phyloP scores from a whole-genome alignment of 495 filamentous ascomycete species.

The Aspergillus carlsbadensis region DNA sequence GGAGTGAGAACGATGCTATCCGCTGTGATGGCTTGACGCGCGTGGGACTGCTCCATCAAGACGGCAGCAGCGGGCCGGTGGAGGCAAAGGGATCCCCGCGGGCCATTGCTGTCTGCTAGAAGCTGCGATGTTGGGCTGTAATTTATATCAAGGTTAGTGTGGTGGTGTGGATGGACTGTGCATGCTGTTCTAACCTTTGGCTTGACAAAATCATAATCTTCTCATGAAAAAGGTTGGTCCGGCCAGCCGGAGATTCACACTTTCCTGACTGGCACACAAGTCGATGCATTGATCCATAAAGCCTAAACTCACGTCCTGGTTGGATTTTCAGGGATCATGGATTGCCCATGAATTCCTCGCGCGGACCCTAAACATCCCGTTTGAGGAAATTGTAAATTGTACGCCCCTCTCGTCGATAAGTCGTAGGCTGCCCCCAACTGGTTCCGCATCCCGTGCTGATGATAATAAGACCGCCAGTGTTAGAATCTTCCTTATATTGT shows the following conservation, averaged over 20 bases:
- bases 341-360: conserved; percentile 17
- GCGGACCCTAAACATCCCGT: conserved; percentile 17
- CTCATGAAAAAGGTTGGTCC: conserved; percentile 41
- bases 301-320: conserved; percentile 11
- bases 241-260: conserved; percentile 40
- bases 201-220: conserved; percentile 31
- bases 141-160: no score
- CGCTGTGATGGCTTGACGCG: no score
- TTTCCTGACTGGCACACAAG: conserved; percentile 23
- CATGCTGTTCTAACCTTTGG: conserved; percentile 31
- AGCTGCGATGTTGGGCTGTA: no score
- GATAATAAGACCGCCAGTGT: no score
- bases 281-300: no score
- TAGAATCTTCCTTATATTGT: no score
- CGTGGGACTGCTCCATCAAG: no score
- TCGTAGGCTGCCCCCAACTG: not conserved
- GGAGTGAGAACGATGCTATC: no score
- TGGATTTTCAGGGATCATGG: conserved; percentile 18
- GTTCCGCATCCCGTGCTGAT: no score
- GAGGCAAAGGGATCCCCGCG: no score
- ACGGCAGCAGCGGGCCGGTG: no score
- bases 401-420: not conserved
- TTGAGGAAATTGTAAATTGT: conserved; percentile 9
- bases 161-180: conserved; percentile 25
- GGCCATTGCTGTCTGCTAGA: no score